Base-by-base conservation (phyloP, 2,329 filamentous ascomycete genomes). In the Westerdykella ornata region DNA sequence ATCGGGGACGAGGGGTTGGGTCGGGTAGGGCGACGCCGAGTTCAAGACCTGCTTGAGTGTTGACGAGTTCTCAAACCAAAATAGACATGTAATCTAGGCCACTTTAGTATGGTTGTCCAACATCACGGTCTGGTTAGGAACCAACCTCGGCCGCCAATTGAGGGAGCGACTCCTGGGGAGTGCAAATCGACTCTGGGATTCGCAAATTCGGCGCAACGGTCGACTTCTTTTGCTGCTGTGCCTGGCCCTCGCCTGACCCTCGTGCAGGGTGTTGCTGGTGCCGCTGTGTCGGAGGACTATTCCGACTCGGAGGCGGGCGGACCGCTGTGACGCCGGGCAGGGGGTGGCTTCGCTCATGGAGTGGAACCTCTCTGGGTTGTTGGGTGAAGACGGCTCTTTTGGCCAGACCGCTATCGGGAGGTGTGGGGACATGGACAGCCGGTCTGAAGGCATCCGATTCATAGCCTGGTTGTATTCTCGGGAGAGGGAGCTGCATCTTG, bases 51-150 rank as follows among this genome's bases (percentile, higher is more conserved):
- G 76, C 52, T 84, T 78, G 13, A 97, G 71, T 16, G 84, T 84
- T n/a, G 84, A 77, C 33, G 85, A 84, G 13, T 84, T 85, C 67
- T 97, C 89, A 62, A 97, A 97, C 90, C 92, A 97, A 70, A 97
- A 96, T 12, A 98, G 75, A 60, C 90, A 96, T 11, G 90, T 94
- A 67, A 97, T 86, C 86, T 95, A 57, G 14, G 2, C 43, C n/a
- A n/a, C 14, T 14, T 33, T 8, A 13, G 8, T 33, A 16, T 35
- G 45, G 19, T 45, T 17, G 30, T 14, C 30, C 3, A 30, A 37
- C 16, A 19, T 44, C 56, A 37, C 54, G 38, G 17, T 26, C 48
- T 41, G 49, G 37, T 17, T 13, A 5, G 9, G 22, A 18, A 52
- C 57, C 55, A 43, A 68, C 66, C 54, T 68, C 66, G 9, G 65